Base-by-base conservation (phyloP, 2,329 filamentous ascomycete genomes). In the Alternaria burnsii region DNA sequence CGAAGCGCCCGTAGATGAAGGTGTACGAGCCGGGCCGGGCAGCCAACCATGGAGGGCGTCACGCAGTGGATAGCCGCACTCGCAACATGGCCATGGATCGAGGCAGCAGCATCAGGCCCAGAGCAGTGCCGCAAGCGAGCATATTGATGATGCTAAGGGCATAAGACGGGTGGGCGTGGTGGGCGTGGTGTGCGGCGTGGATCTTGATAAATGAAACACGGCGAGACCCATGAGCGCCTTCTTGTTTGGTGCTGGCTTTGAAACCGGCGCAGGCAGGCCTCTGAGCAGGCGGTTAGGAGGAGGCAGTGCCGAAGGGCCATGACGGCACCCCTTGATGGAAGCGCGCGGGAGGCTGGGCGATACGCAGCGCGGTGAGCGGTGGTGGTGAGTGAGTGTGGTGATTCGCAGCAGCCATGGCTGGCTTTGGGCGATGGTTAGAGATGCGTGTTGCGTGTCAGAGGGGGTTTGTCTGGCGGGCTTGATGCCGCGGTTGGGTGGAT, bases 261-360 rank as follows among this genome's bases (percentile, higher is more conserved):
- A 60, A 61, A 60, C 59, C 47, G 50, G 58, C 38, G 42, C 9
- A 14, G 53, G 47, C 62, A 59, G 61, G 61, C 61, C 61, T 60
- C 59, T 55, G 52, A 48, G 47, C 59, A 61, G 69, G 70, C 68
- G 70, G 68, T 59, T 72, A 72, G 58, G 60, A 69, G 38, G 68
- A 69, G 70, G 70, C 68, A 70, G 70, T 71, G 69, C 65, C 59
- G 59, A 63, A n/a, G 20, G 36, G 24, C 42, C 42, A 34, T 55
- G 60, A 26, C 46, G 53, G 32, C 41, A 30, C 61, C 55, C 55
- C 52, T 55, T 22, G 51, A n/a, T 55, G 63, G 54, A 68, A 66
- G 68, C 68, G 67, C 68, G 67, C 68, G 70, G 69, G 63, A 64
- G 52, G 38, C 42, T 59, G 63, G 69, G 69, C 69, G 69, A 71